Evolutionary conservation across 1,284 basidiomycete genomes (phyloP), one percentile per base, ranked within the genome.

Genomic region (Sporisorium exsertum): DNA sequence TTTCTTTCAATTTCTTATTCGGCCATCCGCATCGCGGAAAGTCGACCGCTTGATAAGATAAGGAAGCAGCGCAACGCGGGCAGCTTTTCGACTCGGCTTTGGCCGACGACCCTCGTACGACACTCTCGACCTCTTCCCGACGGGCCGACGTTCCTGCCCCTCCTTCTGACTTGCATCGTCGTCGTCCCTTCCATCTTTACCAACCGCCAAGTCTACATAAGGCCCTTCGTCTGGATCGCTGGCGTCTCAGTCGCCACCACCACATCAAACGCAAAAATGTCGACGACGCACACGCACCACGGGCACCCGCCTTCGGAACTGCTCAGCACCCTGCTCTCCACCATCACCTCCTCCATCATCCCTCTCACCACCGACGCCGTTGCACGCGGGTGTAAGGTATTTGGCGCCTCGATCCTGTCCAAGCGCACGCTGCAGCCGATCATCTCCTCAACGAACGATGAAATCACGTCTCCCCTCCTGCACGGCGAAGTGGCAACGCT

Each of bases 321-420:
- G 18, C 55, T 58, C 27, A 16, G 42, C 15, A 9, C 50, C 0
- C 37, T 68, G 18, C 59, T 68, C 13, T 22, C 35, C 22, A 62
- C 60, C 15, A 63, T 68, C 51, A 24, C 43, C 9, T 0, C 9
- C 22, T 37, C 42, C 15, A 71, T 71, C 50, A 45, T 71, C 50
- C 68, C 68, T 3, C 58, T 64, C 12, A 71, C 68, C 55, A 50
- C 53, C 1, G 5, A 35, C 3, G 47, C 49, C 40, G 68, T 71
- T 0, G 13, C 52, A 0, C 43, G 35, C 3, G 68, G 68, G 0
- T 64, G 68, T 46, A 71, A 71, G 57, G 68, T 71, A 3, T 71
- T 71, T n/a, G 68, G 68, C n/a, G 68, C 68, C 2, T 51, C 68
- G 2, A 65, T 71, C 55, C 55, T 71, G 3, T n/a, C 2, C 58